phyloP scores from a whole-genome alignment of 257 asterid species.

The Verbena officinalis region DNA sequence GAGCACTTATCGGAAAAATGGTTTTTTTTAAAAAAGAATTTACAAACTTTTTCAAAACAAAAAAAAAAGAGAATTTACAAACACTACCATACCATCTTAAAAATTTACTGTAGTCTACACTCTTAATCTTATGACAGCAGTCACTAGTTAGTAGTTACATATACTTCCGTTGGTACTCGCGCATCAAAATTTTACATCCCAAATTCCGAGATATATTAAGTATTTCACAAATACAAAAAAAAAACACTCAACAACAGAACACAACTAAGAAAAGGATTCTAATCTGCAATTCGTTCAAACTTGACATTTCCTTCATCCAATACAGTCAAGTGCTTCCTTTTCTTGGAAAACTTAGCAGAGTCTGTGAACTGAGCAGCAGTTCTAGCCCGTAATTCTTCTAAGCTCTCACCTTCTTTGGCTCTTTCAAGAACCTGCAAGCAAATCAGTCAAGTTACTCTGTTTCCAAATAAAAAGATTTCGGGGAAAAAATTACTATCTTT shows the following conservation, averaged over 20 bases:
- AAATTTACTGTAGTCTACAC: no score
- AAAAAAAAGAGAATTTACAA: no score
- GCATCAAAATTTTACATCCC: slow-evolving; percentile 16
- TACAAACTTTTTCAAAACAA: no score
- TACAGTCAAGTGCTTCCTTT: slow-evolving; percentile 59
- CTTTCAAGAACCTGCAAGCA: slow-evolving; percentile 79
- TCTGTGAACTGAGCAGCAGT: slow-evolving; percentile 79
- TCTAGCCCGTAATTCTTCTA: slow-evolving; percentile 83
- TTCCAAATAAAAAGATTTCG: neutral
- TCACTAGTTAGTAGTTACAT: no score
- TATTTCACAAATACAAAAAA: neutral
- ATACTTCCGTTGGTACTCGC: no score
- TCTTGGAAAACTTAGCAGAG: slow-evolving; percentile 57
- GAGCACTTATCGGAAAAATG: no score
- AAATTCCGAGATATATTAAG: neutral
- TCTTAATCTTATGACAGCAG: no score
- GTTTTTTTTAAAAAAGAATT: no score
- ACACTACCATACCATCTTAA: no score
- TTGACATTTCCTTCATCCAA: slow-evolving; percentile 65
- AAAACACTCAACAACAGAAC: neutral
- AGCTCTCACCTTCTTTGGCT: slow-evolving; percentile 94
- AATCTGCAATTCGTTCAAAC: slow-evolving; percentile 54
- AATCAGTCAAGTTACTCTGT: neutral
- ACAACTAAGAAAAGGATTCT: neutral
- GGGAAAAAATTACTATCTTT: no score